phyloP scores from a whole-genome alignment of 2,329 filamentous ascomycete genomes.

The Tolypocladium amazonense region DNA sequence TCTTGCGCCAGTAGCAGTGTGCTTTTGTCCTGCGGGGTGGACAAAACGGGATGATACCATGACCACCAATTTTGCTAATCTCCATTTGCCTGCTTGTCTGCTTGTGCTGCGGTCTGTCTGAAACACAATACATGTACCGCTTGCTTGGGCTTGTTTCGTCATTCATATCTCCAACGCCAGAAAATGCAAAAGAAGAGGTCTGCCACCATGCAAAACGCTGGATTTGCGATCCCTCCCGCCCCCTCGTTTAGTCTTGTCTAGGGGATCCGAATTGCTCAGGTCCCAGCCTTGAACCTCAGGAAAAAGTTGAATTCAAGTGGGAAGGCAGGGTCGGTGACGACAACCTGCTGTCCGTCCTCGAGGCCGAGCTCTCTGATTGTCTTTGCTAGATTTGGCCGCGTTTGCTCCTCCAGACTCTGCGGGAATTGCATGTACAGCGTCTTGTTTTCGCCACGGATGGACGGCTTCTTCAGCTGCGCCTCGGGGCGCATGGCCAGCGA shows the following conservation, averaged over 20 bases:
- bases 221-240: neutral
- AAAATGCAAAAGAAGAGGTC: constrained; percentile 10
- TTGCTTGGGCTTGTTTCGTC: neutral
- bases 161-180: constrained; percentile 14
- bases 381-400: constrained; percentile 68
- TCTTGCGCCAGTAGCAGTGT: neutral
- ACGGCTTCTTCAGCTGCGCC: constrained; percentile 88
- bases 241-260: neutral
- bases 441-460: constrained; percentile 66
- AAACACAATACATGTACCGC: too few relatives aligned
- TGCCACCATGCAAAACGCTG: neutral
- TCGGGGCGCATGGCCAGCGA: constrained; percentile 74
- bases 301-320: constrained; percentile 55
- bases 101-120: neutral
- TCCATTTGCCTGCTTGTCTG: neutral
- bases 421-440: constrained; percentile 87
- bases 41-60: constrained; percentile 22
- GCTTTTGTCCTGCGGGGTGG: constrained; percentile 12
- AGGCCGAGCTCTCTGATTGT: constrained; percentile 65
- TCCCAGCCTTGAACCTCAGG: constrained; percentile 32
- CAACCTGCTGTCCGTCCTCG: constrained; percentile 73
- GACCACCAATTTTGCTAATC: constrained; percentile 8
- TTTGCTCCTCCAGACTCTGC: constrained; percentile 71
- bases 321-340: constrained; percentile 87
- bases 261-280: neutral